phyloP scores from a whole-genome alignment of 805 yeast species.

The Komagataella populi region DNA sequence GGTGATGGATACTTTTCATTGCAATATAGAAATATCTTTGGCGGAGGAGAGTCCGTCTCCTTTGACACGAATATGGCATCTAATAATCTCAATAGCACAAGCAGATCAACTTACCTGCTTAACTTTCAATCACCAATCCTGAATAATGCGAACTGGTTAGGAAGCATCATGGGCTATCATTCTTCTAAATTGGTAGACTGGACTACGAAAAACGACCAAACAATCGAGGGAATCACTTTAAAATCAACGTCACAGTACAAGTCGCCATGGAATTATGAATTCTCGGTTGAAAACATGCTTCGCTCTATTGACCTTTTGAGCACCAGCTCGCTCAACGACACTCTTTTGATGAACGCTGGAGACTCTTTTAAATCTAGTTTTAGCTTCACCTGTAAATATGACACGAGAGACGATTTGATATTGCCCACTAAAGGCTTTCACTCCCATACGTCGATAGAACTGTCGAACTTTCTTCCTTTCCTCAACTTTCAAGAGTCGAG shows the following conservation, averaged over 20 bases:
- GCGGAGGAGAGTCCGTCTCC: conserved; percentile 38
- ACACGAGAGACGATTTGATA: conserved; percentile 27
- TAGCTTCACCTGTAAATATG: conserved; percentile 24
- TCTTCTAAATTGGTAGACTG: conserved; percentile 34
- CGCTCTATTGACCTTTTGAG: conserved; percentile 21
- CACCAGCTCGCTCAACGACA: conserved; percentile 13
- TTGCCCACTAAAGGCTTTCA: conserved; percentile 29
- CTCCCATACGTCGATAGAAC: conserved; percentile 22
- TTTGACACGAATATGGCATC: conserved; percentile 29
- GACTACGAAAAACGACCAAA: conserved; percentile 29
- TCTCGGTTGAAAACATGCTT: conserved; percentile 27
- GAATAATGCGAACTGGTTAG: conserved; percentile 24
- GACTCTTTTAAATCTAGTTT: conserved; percentile 29
- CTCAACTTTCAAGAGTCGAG: conserved; percentile 12
- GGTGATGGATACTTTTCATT: conserved; percentile 87
- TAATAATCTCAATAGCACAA: conserved; percentile 34
- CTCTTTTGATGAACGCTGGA: conserved; percentile 25
- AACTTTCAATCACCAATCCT: conserved; percentile 31
- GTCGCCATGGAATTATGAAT: conserved; percentile 31
- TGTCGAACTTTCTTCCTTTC: conserved; percentile 16
- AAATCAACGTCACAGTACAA: conserved; percentile 23
- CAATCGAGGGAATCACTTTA: conserved; percentile 26
- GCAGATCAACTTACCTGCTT: conserved; percentile 33
- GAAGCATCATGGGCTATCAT: conserved; percentile 24
- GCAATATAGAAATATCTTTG: conserved; percentile 43